phyloP scores from a whole-genome alignment of 192 early-diverging fungal genomes.

The Mortierella hygrophila region DNA sequence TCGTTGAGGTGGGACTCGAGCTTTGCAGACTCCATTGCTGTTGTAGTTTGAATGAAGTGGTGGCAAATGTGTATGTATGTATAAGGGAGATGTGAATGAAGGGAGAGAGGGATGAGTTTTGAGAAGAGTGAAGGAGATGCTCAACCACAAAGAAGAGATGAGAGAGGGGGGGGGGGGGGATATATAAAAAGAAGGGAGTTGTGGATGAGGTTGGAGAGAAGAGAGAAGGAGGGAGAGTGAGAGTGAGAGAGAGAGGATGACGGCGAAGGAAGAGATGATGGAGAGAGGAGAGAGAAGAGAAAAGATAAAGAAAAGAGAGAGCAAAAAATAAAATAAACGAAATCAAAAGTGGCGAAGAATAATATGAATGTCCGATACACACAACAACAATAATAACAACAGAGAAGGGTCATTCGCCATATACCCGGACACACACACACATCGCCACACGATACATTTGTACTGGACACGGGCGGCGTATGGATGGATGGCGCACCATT shows the following conservation, averaged over 20 bases:
- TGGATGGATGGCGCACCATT: not conserved
- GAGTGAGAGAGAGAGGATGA: not conserved
- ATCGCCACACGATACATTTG: not conserved
- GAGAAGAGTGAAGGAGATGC: not conserved
- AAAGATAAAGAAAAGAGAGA: not conserved
- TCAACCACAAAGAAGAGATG: not conserved
- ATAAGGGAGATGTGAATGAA: not conserved
- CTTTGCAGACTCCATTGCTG: constrained; percentile 4
- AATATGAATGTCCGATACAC: too few species aligned
- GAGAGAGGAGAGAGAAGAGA: not conserved
- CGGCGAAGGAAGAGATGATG: not conserved
- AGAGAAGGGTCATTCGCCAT: too few species aligned
- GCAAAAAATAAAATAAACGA: not conserved
- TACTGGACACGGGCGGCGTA: not conserved
- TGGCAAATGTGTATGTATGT: not conserved
- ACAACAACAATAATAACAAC: too few species aligned
- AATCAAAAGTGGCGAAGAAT: not conserved
- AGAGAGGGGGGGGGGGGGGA: not conserved
- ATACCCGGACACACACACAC: not conserved
- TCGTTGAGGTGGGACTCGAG: not conserved
- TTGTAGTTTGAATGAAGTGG: not conserved
- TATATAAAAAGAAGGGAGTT: not conserved
- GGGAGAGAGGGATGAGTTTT: not conserved
- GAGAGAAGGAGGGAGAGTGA: not conserved
- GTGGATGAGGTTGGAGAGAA: constrained; percentile 1